phyloP scores from a whole-genome alignment of 768 basidiomycete species.

The Auricularia sp. region DNA sequence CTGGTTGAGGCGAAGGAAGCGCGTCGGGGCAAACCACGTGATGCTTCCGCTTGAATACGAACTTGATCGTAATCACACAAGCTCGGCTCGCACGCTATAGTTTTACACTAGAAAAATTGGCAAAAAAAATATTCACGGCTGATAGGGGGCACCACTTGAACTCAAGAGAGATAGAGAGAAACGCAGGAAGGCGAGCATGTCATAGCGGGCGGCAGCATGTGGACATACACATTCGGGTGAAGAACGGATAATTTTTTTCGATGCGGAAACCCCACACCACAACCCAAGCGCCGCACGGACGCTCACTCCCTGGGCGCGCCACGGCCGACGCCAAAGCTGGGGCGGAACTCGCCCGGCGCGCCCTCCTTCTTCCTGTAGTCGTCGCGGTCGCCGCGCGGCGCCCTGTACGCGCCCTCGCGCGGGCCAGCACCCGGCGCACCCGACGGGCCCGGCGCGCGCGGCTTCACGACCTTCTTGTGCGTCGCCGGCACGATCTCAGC shows the following conservation, averaged over 20 bases:
- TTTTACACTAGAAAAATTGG: not conserved
- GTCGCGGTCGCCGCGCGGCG: conserved; percentile 71
- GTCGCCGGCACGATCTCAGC: conserved; percentile 93
- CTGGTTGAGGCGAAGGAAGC: not conserved
- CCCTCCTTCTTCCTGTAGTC: conserved; percentile 89
- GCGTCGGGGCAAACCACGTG: not conserved
- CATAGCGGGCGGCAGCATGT: not conserved
- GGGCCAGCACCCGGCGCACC: conserved; percentile 51
- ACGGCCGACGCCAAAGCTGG: conserved; percentile 84
- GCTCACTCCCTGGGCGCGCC: conserved; percentile 65
- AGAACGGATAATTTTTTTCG: not conserved
- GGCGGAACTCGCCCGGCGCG: conserved; percentile 81
- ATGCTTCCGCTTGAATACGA: not conserved
- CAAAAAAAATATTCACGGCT: too few relatives aligned
- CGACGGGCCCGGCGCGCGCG: conserved; percentile 36
- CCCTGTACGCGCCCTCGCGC: conserved; percentile 75
- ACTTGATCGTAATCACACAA: not conserved
- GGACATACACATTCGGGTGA: not conserved
- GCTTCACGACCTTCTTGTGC: conserved; percentile 79
- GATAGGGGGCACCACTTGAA: not conserved
- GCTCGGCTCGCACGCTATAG: not conserved
- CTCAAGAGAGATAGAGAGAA: not conserved
- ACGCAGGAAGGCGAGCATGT: not conserved
- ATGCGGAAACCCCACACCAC: not conserved
- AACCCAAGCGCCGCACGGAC: not conserved